Conservation (phyloP, 305 asterid genomes). For the Rubia balearica region DNA sequence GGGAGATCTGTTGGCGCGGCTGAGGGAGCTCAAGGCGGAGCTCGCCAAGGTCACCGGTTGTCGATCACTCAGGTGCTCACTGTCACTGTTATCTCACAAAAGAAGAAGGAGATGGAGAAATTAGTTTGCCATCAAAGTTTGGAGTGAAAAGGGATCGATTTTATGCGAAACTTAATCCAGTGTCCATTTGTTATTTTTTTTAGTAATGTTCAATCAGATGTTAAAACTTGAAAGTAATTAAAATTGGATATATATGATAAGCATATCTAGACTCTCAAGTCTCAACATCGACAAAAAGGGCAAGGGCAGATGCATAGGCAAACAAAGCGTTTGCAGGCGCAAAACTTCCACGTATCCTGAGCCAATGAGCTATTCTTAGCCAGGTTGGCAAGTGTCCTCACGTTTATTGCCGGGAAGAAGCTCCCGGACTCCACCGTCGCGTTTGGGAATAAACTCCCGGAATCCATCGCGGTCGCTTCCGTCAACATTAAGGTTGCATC, state of each 20-base stretch:
- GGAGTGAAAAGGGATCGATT: too few species aligned
- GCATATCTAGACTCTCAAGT: neutral
- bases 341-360: neutral
- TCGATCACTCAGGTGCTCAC: conserved; percentile 4
- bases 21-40: conserved; percentile 34
- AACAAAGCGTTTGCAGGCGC: neutral
- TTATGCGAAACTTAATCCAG: too few species aligned
- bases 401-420: neutral
- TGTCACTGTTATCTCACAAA: too few species aligned
- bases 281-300: neutral
- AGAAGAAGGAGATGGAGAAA: conserved; percentile 9
- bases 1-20: conserved; percentile 9
- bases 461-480: neutral
- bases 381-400: neutral
- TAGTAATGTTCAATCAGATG: too few species aligned
- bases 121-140: conserved; percentile 27
- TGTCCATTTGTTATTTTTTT: too few species aligned
- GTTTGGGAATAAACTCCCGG: neutral
- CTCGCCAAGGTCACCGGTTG: conserved; percentile 36
- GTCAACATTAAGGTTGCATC: neutral
- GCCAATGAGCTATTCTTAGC: neutral
- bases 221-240: too few species aligned
- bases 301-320: neutral
- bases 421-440: neutral
- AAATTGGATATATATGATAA: too few species aligned